Percentiles rank a stretch among this genome's conserved stretches.
Evolutionary conservation across 768 basidiomycete species (phyloP).

Genomic region (Cystofilobasidium ferigula): DNA sequence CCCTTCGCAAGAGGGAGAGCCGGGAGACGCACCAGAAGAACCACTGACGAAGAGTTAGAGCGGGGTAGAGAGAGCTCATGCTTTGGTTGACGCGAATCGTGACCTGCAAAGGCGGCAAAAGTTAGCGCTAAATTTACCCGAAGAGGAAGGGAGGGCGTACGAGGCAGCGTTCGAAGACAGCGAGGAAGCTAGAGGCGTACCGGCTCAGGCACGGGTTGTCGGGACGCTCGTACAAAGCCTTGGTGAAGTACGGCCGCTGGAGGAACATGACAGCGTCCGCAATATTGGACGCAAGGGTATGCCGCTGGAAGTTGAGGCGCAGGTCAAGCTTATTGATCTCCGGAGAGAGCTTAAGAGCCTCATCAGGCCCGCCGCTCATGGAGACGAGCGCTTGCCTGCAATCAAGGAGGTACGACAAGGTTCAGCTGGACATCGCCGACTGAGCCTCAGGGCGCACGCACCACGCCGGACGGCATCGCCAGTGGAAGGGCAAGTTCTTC

Average conservation of each 20-base stretch:
- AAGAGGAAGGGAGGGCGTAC: not conserved
- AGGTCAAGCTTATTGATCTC: not conserved
- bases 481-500: not conserved
- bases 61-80: not conserved
- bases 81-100: not conserved
- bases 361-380: not conserved
- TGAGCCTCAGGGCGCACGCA: too few species aligned
- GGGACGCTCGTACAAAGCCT: not conserved
- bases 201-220: not conserved
- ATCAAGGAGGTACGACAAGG: too few species aligned
- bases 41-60: not conserved
- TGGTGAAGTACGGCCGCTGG: conserved; percentile 2
- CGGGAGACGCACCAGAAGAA: too few species aligned
- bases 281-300: not conserved
- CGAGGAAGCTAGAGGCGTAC: conserved; percentile 4
- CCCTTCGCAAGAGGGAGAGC: too few species aligned
- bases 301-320: not conserved
- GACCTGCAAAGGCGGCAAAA: not conserved
- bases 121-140: not conserved
- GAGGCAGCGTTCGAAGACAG: not conserved
- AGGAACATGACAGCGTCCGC: not conserved
- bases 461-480: not conserved
- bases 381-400: not conserved
- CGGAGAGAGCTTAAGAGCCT: not conserved
- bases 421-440: too few species aligned